Evolutionary conservation across 805 yeast genomes (phyloP), one percentile per base, ranked within the genome.

Genomic region (Wickerhamiella qilinensis): DNA sequence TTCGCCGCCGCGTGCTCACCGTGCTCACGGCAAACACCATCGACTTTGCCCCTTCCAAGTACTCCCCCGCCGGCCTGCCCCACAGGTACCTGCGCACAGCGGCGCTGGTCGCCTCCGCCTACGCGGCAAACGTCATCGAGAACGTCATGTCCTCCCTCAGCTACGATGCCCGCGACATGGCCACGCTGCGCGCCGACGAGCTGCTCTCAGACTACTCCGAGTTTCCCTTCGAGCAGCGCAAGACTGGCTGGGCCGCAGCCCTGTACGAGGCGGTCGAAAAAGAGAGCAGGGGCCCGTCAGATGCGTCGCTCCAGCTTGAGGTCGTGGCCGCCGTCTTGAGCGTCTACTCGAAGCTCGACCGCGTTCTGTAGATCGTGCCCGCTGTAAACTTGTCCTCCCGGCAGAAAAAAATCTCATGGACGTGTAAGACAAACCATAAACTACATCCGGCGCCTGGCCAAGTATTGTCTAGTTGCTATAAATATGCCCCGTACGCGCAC

Each of bases 111-210:
- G 77, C 86, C 50, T 93, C 93, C 15, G 74, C 94, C 16, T 84
- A 83, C 55, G 96, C 97, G 21, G 98, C 96, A 32, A 91, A 85
- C 56, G 98, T 91, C 11, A 69, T 91, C 49, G 98, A 91, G 51
- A 91, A 88, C 54, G 88, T 84, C 3, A 65, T 86, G 42, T 41
- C 53, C 12, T 67, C 77, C 21, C 65, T 86, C 45, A 77, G 76
- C 48, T 85, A 83, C 56, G 95, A 84, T 49, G 80, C 75, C 47
- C 73, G 97, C 50, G 98, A 91, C 58, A 75, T 77, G 49, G 96
- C 96, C 1, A 80, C 86, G 57, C 74, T 81, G 3, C 71, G 94
- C 53, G 94, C 94, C n/a, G 97, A 91, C 53, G 97, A 88, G 55
- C 59, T 91, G 34, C 65, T 88, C 46, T 69, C 67, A 38, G 88